Base-by-base conservation (phyloP, 768 basidiomycete species). In the Fistulinella prunicolor region DNA sequence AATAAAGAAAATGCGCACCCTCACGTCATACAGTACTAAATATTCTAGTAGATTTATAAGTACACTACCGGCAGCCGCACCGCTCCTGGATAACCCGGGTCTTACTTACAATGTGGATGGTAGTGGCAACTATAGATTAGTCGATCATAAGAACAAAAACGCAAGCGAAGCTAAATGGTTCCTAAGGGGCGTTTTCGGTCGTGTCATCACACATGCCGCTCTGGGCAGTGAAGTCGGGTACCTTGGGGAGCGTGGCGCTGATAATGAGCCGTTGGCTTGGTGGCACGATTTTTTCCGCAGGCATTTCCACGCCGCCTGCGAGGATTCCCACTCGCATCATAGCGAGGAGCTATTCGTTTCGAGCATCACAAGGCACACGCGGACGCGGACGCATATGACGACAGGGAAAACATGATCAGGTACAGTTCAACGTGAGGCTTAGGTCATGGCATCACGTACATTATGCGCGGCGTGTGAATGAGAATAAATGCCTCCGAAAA, bases 381-480 rank as follows among this genome's bases (percentile, higher is more conserved):
- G 16, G 16, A 8, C 12, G 6, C 13, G 35, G 4, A 19, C 35
- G 13, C 12, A 17, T n/a, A n/a, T n/a, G 17, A 13, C 16, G 13
- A 19, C 4, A 34, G 26, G 30, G 24, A 41, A 45, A 47, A 30
- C n/a, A 43, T 22, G 28, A 23, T 56, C 45, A 56, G 52, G 24
- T 3, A 28, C 20, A 44, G 34, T 16, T 13, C 9, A 28, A 39
- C 21, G 10, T 32, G 2, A 19, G 40, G 57, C 28, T 42, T 23
- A 46, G 47, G 42, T 9, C 47, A 22, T 8, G 41, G 5, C 4
- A 36, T 32, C 30, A 69, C 80, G 51, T 61, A 83, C 83, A 53
- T 87, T 88, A 63, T 86, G 84, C 10, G 89, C 89, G 6, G 87
- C 89, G 64, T 89, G 86, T 8, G 86, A 88, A 61, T 93, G 89